phyloP scores from a whole-genome alignment of 2,329 filamentous ascomycete genomes.

The Arthroderma sp. region DNA sequence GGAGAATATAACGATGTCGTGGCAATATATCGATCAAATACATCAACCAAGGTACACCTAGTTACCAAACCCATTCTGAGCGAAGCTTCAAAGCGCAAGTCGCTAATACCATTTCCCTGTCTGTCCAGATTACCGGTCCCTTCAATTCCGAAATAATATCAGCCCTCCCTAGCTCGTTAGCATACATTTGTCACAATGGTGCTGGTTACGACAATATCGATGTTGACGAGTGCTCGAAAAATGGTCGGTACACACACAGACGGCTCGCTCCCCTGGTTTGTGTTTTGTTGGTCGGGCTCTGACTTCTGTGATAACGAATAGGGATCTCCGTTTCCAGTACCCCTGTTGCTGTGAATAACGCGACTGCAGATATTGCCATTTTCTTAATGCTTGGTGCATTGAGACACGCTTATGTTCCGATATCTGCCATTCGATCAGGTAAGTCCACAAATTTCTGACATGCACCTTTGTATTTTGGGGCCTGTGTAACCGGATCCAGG shows the following conservation, averaged over 20 bases:
- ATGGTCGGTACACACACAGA: conserved; percentile 14
- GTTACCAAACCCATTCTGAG: neutral
- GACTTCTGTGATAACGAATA: conserved; percentile 6
- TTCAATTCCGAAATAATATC: conserved; percentile 37
- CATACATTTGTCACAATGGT: conserved; percentile 42
- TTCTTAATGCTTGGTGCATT: conserved; percentile 36
- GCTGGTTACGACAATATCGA: conserved; percentile 51
- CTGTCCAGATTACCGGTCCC: conserved; percentile 28
- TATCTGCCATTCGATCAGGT: conserved; percentile 29
- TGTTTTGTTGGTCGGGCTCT: neutral
- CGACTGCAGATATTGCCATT: conserved; percentile 35
- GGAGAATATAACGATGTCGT: conserved; percentile 43
- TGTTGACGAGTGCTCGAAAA: conserved; percentile 38
- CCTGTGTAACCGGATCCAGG: conserved; percentile 14
- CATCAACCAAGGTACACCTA: conserved; percentile 34
- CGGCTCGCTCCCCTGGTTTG: neutral
- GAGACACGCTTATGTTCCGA: conserved; percentile 30
- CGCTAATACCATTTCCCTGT: neutral
- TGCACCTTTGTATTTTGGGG: too few species aligned
- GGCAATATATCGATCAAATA: conserved; percentile 46
- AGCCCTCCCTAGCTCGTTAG: conserved; percentile 32
- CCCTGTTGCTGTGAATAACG: conserved; percentile 34
- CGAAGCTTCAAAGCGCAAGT: neutral
- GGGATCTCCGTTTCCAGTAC: conserved; percentile 32
- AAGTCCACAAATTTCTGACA: conserved; percentile 7